Evolutionary conservation across 1,284 basidiomycete genomes (phyloP), one percentile per base, ranked within the genome.

Genomic region (Peniophora sp.): DNA sequence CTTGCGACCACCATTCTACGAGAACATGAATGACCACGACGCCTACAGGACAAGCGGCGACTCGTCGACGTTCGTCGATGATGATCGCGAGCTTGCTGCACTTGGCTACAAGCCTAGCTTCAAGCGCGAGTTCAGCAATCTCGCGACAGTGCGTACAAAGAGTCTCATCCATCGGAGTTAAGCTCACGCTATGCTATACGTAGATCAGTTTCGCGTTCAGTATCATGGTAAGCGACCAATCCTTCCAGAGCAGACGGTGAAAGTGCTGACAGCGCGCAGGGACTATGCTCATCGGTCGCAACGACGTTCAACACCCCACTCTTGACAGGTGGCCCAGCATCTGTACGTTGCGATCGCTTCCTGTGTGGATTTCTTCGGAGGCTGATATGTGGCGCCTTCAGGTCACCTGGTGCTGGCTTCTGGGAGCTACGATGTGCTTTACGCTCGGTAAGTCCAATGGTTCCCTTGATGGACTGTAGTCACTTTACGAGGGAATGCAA

Each of bases 281-380:
- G 88, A 27, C 69, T 91, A 22, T 89, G 86, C 65, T 89, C 87
- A 2, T 87, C 84, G 56, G 78, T 92, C 41, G 80, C 89, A 1
- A 89, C 81, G 23, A 91, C 89, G 0, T 88, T 92, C 71, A 86
- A 90, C 58, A 89, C 86, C 0, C 89, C 89, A 0, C 68, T 92
- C 38, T 68, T 80, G 14, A 73, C 84, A 2, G 89, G 88, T 3
- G 89, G 89, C 2, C 89, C 89, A 12, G 70, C 86, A n/a, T 81
- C 83, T 17, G 86, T 83, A 47, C 56, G 71, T 63, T 24, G 46
- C 19, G 14, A 36, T 43, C 27, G 8, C 20, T 41, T 17, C 38
- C n/a, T 17, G 5, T 41, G 8, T 17, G 8, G n/a, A 16, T 41
- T 5, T 17, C n/a, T n/a, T 41, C 16, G 5, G n/a, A 16, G 38